Evolutionary conservation across 2,329 filamentous ascomycete species (phyloP), one percentile per base, ranked within the genome.

Genomic region (Calonectria hongkongensis): DNA sequence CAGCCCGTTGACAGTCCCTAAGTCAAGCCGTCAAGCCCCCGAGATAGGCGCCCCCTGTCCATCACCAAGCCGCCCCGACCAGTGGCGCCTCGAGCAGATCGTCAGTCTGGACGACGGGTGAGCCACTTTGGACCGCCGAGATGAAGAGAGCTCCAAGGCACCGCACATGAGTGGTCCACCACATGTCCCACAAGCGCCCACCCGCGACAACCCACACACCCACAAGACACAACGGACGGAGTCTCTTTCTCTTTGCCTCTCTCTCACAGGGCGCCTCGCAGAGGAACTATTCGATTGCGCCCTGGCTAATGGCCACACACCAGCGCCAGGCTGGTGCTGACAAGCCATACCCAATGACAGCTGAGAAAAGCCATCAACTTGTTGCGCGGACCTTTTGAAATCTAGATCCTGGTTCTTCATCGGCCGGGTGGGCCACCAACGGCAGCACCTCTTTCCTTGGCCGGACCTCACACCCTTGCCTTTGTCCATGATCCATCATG

Each of bases 91-190:
- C 51, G 72, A 47, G 73, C 70, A 72, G 63, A 79, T 79, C 75
- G 73, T 64, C 70, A 65, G 65, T 76, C 69, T 66, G 73, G 74
- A 75, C 68, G 74, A 65, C 68, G 43, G 64, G 66, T 71, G 71
- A 74, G 62, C 78, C 76, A 75, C 76, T 78, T 73, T 76, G 21
- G 72, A 76, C 72, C 71, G 74, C 75, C 73, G 78, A 79, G 75
- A 79, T 79, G 75, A 79, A 75, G 68, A 76, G 70, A 69, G 68
- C 69, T 62, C 64, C 70, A 69, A 78, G 54, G 70, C 69, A 72
- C 73, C 69, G 62, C 72, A 72, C 71, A 76, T 75, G 66, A 74
- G 45, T 76, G 75, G 73, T 72, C 78, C 75, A 78, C 78, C 71
- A n/a, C 10, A 18, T 39, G 67, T 60, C 39, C 69, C 64, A 58